A percentile compares a stretch with the other conserved stretches of the same genome.
These are phyloP conservation scores for Gnaphalium uliginosum DNA, from an alignment of 129 eudicot genomes.

Conservation along the genomic window DNA sequence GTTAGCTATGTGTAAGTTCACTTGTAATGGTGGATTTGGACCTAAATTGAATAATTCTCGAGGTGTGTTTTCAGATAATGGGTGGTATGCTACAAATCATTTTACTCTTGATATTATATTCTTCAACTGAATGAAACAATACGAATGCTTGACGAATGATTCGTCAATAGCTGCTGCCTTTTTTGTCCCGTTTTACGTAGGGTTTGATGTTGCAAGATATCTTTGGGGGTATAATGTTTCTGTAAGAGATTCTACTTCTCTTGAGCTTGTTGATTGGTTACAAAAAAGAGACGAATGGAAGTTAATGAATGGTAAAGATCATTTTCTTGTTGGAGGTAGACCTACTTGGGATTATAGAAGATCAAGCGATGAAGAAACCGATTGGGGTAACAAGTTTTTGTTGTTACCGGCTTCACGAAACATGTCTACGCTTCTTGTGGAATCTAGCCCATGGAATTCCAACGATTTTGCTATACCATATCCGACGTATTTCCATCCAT, in stretches of 20 bases:
- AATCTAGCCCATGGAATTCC: constrained; percentile 80
- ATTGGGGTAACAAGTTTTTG: constrained; percentile 89
- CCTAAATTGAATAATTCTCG: constrained; percentile 66
- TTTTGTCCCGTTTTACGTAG: constrained; percentile 86
- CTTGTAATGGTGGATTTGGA: constrained; percentile 71
- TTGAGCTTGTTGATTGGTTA: constrained; percentile 76
- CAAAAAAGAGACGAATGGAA: constrained; percentile 13
- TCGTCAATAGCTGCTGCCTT: constrained; percentile 87
- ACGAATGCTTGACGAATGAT: constrained; percentile 34
- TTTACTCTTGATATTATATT: constrained; percentile 85
- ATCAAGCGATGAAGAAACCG: constrained; percentile 51
- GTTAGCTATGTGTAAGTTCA: constrained; percentile 75
- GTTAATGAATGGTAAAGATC: constrained; percentile 21
- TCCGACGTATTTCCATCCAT: too few species aligned
- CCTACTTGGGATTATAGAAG: constrained; percentile 91
- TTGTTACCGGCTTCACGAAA: constrained; percentile 76
- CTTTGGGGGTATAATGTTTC: constrained; percentile 72
- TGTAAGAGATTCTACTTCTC: constrained; percentile 35
- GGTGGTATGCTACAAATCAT: constrained; percentile 85
- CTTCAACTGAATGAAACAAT: constrained; percentile 79
- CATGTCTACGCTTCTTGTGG: constrained; percentile 83
- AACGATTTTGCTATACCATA: constrained; percentile 76
- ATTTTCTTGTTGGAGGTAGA: constrained; percentile 87
- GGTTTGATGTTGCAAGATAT: constrained; percentile 78
- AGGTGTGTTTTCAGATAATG: constrained; percentile 72